Conservation (phyloP, 306 rosid genomes). For the Datisca glomerata region DNA sequence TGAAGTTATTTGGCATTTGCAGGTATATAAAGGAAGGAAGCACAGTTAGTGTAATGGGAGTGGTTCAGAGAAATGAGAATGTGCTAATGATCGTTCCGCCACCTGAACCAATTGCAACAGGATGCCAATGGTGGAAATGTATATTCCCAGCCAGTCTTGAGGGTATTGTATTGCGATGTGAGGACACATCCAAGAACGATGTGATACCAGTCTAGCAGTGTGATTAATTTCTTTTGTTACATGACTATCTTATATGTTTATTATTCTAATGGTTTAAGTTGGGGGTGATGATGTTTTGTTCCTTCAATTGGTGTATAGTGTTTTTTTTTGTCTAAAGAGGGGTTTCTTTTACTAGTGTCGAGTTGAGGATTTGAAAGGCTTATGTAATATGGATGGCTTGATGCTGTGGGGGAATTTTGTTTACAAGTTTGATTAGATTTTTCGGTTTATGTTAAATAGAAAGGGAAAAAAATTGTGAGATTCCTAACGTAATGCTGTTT, state of each 20-base stretch:
- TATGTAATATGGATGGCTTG: slow-evolving; percentile 7
- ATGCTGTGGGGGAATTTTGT: background rate
- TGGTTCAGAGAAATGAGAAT: slow-evolving; percentile 91
- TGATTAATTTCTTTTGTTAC: background rate
- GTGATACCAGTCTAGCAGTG: slow-evolving; percentile 74
- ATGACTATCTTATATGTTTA: background rate
- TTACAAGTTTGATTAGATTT: slow-evolving; percentile 8
- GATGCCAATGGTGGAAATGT: slow-evolving; percentile 86
- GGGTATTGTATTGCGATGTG: slow-evolving; percentile 92
- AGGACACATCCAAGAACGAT: slow-evolving; percentile 76
- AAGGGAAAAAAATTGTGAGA: background rate
- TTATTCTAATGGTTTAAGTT: slow-evolving; percentile 7
- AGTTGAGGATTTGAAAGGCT: slow-evolving; percentile 5
- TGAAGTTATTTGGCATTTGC: slow-evolving; percentile 11
- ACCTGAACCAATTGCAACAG: slow-evolving; percentile 76
- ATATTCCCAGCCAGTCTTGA: slow-evolving; percentile 93
- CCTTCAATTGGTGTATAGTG: slow-evolving; percentile 10
- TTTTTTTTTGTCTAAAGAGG: too few species aligned
- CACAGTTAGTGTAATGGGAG: slow-evolving; percentile 97
- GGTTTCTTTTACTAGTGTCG: slow-evolving; percentile 6
- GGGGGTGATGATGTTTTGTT: slow-evolving; percentile 10
- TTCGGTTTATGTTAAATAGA: slow-evolving; percentile 11
- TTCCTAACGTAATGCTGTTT: background rate
- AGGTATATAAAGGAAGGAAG: slow-evolving; percentile 99
- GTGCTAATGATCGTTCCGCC: slow-evolving; percentile 99